These are phyloP conservation scores for Carex cristatella DNA, from an alignment of 176 grass and related monocot species.

Conservation along the genomic window DNA sequence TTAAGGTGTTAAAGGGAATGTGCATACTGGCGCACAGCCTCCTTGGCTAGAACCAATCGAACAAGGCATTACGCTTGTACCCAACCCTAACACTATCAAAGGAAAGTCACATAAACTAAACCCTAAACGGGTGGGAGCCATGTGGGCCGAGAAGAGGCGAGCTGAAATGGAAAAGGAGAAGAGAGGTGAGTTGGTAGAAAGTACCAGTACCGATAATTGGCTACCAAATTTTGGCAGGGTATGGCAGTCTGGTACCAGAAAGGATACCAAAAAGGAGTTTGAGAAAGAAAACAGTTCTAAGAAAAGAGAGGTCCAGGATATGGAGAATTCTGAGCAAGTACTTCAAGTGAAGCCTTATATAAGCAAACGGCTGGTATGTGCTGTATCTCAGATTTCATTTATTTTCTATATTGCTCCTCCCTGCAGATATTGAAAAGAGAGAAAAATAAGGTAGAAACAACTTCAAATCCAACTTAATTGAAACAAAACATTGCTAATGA, in stretches of 20 bases:
- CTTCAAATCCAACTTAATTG: not conserved
- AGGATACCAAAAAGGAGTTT: constrained; percentile 77
- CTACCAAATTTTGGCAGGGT: constrained; percentile 95
- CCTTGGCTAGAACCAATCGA: constrained; percentile 72
- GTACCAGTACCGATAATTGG: constrained; percentile 52
- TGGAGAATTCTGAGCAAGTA: constrained; percentile 29
- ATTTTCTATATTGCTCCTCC: not conserved
- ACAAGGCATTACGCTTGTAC: constrained; percentile 15
- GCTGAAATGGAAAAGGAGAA: constrained; percentile 83
- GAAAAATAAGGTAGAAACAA: not conserved
- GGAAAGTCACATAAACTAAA: constrained; percentile 62
- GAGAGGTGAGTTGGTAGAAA: constrained; percentile 42
- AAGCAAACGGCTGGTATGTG: constrained; percentile 85
- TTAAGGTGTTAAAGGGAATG: constrained; percentile 69
- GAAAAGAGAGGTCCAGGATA: constrained; percentile 9
- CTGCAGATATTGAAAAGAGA: not conserved
- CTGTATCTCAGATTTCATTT: constrained; percentile 11
- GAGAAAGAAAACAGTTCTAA: constrained; percentile 50
- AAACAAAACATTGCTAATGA: not conserved
- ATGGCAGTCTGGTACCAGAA: constrained; percentile 82
- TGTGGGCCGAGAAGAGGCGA: constrained; percentile 89
- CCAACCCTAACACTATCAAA: constrained; percentile 22
- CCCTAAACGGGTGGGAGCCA: constrained; percentile 86
- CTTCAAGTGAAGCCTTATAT: constrained; percentile 75
- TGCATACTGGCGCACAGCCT: constrained; percentile 70